Base-by-base conservation (phyloP, 2,329 filamentous ascomycete genomes). In the Fusarium papillatum region DNA sequence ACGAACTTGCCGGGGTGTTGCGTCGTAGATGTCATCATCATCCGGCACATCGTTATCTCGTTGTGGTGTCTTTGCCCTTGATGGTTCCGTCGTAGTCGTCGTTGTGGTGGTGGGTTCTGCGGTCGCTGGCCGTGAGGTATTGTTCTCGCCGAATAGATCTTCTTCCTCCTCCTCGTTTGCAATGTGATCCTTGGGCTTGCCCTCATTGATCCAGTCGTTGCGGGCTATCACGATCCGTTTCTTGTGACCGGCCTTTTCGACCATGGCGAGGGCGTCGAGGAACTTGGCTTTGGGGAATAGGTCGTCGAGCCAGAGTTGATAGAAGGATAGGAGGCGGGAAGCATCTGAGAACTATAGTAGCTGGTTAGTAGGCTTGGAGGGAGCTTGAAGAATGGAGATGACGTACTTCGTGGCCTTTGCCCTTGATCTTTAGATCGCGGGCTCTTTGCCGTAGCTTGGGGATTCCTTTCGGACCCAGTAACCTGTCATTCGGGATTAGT, bases 251-350 rank as follows among this genome's bases (percentile, higher is more conserved):
- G 95, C 88, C 84, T 98, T 98, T 83, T 99, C 97, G 4, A 98
- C 95, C 87, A 98, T 98, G 46, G 89, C 87, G 9, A 98, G 87
- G 4, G 94, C 97, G 80, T 99, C 97, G 60, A 94, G 90, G 80
- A 99, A 99, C 80, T 95, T 96, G 7, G 96, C 97, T 81, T 97
- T 95, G 16, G 97, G 97, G 81, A 96, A 99, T 16, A 99, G 88
- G 81, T 98, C 95, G 84, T 99, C 96, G 3, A 99, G 93, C 97
- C 97, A 99, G 68, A 98, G 85, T 82, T 98, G 97, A 82, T 98
- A 99, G 82, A 97, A 95, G 29, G 94, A 95, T 60, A 99, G 88
- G 29, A 99, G 89, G 19, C 93, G 91, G 0, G 93, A 90, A 14
- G 95, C 91, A 81, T 99, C 97, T 22, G 94, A 93, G 84, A 97